phyloP scores from a whole-genome alignment of 2,329 filamentous ascomycete genomes.

The Colletotrichum horii region DNA sequence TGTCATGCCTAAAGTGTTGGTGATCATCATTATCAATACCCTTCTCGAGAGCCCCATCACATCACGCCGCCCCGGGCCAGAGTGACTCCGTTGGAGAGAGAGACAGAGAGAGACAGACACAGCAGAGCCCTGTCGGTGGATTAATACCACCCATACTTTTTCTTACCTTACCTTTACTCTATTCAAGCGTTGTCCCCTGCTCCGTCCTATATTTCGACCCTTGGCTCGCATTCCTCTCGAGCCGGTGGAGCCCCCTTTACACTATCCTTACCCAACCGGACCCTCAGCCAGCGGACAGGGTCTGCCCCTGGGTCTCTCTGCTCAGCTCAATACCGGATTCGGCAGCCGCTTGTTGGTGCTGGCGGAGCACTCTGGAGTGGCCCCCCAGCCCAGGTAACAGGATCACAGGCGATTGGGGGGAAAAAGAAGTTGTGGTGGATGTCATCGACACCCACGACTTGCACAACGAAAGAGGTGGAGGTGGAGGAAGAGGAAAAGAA shows the following conservation, averaged over 20 bases:
- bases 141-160: neutral
- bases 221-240: neutral
- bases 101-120: neutral
- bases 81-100: neutral
- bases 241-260: neutral
- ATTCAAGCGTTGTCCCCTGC: neutral
- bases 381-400: neutral
- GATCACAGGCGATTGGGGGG: neutral
- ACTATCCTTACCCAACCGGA: neutral
- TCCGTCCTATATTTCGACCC: neutral
- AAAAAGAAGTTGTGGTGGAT: neutral
- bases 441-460: neutral
- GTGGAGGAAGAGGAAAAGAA: neutral
- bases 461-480: neutral
- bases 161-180: neutral
- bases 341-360: slow-evolving; percentile 8
- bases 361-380: neutral
- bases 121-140: neutral
- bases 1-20: slow-evolving; percentile 5
- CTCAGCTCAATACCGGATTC: slow-evolving; percentile 14
- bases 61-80: neutral
- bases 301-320: neutral
- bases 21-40: slow-evolving; percentile 11
- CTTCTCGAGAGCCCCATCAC: neutral
- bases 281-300: slow-evolving; percentile 1